Conservation (phyloP, 805 yeast genomes). For the Tetrapisispora fleetii region DNA sequence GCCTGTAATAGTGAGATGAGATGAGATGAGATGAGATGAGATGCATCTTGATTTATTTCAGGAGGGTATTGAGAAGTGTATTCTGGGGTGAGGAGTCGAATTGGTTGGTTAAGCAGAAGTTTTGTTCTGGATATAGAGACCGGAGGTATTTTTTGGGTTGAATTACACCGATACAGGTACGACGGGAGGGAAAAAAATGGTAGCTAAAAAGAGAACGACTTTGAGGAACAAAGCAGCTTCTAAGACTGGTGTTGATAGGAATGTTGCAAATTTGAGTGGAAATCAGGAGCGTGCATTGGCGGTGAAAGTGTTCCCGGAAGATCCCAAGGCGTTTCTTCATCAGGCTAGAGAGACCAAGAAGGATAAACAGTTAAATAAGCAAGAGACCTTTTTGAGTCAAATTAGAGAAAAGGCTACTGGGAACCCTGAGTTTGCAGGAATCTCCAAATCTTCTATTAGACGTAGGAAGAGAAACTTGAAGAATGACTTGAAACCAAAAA, state of each 20-base stretch:
- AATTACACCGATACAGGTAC: no score
- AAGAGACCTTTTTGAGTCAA: conserved; percentile 27
- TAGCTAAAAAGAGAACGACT: conserved; percentile 38
- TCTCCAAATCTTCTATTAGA: conserved; percentile 58
- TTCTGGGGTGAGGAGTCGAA: no score
- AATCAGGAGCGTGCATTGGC: no score
- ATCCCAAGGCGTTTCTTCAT: conserved; percentile 41
- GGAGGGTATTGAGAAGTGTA: no score
- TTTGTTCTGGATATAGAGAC: no score
- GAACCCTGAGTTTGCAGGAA: conserved; percentile 32
- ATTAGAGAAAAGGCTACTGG: conserved; percentile 12
- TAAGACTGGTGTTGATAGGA: conserved; percentile 9
- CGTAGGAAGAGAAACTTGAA: conserved; percentile 53
- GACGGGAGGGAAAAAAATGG: conserved; percentile 23
- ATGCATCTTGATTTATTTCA: no score
- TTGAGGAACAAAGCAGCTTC: conserved; percentile 35
- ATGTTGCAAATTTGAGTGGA: not conserved
- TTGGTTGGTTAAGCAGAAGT: not conserved
- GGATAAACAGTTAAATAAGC: conserved; percentile 37
- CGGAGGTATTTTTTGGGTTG: no score
- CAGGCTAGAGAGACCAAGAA: conserved; percentile 43
- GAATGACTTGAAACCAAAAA: conserved; percentile 56
- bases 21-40: conserved; percentile 5
- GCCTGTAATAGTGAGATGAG: not conserved
- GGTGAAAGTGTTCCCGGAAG: conserved; percentile 21